phyloP scores from a whole-genome alignment of 495 filamentous ascomycete species.

The Durotheca rogersii region DNA sequence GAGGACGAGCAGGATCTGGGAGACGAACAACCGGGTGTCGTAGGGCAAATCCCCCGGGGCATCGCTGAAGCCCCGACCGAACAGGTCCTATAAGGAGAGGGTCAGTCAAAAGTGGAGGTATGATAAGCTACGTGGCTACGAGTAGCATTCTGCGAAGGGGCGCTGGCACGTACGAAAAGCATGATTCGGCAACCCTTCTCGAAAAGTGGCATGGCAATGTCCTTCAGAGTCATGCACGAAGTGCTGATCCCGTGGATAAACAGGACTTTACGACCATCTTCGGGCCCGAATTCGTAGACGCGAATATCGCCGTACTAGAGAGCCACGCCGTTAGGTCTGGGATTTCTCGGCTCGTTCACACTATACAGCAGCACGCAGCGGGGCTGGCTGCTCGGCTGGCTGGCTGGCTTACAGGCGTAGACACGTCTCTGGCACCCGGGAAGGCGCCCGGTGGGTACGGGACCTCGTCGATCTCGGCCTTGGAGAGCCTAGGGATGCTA shows the following conservation, averaged over 20 bases:
- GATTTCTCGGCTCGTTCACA: too few relatives aligned
- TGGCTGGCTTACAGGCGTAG: constrained; percentile 39
- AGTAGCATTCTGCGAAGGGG: not conserved
- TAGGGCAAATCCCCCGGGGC: constrained; percentile 64
- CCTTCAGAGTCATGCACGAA: constrained; percentile 69
- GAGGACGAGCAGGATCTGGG: constrained; percentile 71
- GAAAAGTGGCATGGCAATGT: constrained; percentile 67
- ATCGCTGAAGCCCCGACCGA: constrained; percentile 78
- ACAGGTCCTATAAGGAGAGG: constrained; percentile 54
- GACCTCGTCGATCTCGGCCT: constrained; percentile 33
- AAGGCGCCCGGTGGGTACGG: constrained; percentile 43
- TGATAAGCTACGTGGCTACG: not conserved
- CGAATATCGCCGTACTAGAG: constrained; percentile 73
- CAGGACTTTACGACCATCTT: constrained; percentile 73
- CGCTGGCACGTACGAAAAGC: constrained; percentile 59
- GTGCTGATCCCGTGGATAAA: constrained; percentile 87
- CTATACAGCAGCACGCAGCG: too few relatives aligned
- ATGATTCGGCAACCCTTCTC: constrained; percentile 78
- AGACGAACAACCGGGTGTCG: constrained; percentile 68
- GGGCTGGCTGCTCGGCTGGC: too few relatives aligned
- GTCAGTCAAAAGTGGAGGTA: constrained; percentile 5
- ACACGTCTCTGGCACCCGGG: constrained; percentile 47
- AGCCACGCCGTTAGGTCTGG: too few relatives aligned
- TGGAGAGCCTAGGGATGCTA: constrained; percentile 32
- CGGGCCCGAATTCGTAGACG: constrained; percentile 91